These are phyloP conservation scores for Gossypium raimondii DNA, from an alignment of 345 rosid genomes.

Conservation along the genomic window DNA sequence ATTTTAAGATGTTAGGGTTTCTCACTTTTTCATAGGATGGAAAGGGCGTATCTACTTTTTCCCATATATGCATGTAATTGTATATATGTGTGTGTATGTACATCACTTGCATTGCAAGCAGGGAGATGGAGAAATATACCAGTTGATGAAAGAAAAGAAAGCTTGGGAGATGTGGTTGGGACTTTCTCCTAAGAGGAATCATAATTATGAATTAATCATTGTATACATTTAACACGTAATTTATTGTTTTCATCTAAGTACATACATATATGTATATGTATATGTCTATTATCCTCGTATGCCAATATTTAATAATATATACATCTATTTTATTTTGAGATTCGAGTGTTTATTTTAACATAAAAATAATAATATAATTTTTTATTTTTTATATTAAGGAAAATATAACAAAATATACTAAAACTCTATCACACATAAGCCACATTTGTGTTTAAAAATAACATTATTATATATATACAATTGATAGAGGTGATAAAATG, in stretches of 20 bases:
- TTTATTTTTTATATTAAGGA: too few species aligned
- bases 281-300: background rate
- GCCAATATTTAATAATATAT: too few species aligned
- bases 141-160: background rate
- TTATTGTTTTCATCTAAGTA: background rate
- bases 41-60: conserved; percentile 6
- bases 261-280: background rate
- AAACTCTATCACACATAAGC: too few species aligned
- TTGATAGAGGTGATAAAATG: too few species aligned
- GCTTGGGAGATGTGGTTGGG: conserved; percentile 21
- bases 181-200: conserved; percentile 13
- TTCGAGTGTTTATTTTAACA: too few species aligned
- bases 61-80: background rate
- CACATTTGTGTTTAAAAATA: too few species aligned
- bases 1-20: conserved; percentile 5
- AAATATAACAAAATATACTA: too few species aligned
- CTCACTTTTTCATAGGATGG: background rate
- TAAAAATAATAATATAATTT: too few species aligned
- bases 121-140: background rate
- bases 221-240: conserved; percentile 3
- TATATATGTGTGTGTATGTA: background rate
- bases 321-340: too few species aligned
- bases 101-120: conserved; percentile 24
- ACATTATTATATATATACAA: too few species aligned
- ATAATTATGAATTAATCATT: background rate